Conservation (phyloP, 192 early-diverging fungal species). For the Spizellomyces punctatus region DNA sequence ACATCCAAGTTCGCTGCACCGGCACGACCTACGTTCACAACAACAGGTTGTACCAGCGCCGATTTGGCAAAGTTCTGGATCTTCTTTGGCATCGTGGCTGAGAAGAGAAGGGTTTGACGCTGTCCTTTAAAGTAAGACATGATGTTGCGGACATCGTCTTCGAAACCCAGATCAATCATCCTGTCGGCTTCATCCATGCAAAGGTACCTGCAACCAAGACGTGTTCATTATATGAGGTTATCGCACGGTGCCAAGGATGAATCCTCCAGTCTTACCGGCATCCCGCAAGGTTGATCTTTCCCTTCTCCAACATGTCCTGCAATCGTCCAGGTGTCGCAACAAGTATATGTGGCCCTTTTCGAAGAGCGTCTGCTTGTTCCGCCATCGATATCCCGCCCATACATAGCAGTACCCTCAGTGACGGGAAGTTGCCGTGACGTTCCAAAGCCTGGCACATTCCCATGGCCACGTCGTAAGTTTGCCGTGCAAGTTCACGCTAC, state of each 20-base stretch:
- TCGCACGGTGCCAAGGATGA: background rate
- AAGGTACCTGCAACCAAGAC: conserved; percentile 52
- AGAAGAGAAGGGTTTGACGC: conserved; percentile 95
- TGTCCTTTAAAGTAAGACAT: conserved; percentile 93
- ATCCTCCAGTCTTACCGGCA: conserved; percentile 67
- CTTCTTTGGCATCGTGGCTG: conserved; percentile 97
- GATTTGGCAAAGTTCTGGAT: conserved; percentile 95
- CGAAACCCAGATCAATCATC: conserved; percentile 99
- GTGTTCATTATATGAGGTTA: conserved; percentile 1
- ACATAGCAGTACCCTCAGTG: conserved; percentile 78
- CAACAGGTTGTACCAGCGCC: conserved; percentile 83
- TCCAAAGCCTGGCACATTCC: conserved; percentile 63
- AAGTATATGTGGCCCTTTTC: conserved; percentile 88
- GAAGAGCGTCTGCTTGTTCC: conserved; percentile 76
- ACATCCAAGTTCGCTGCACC: conserved; percentile 96
- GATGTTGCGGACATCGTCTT: conserved; percentile 94
- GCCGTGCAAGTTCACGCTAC: conserved; percentile 90
- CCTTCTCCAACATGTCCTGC: conserved; percentile 87
- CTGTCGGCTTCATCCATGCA: conserved; percentile 98
- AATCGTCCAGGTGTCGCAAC: conserved; percentile 95
- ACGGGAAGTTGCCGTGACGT: conserved; percentile 65
- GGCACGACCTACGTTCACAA: conserved; percentile 98
- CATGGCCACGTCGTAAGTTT: conserved; percentile 86
- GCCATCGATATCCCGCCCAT: conserved; percentile 95
- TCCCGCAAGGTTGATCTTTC: conserved; percentile 84